Base-by-base conservation (phyloP, 2,329 filamentous ascomycete genomes). In the Botrytis porri region DNA sequence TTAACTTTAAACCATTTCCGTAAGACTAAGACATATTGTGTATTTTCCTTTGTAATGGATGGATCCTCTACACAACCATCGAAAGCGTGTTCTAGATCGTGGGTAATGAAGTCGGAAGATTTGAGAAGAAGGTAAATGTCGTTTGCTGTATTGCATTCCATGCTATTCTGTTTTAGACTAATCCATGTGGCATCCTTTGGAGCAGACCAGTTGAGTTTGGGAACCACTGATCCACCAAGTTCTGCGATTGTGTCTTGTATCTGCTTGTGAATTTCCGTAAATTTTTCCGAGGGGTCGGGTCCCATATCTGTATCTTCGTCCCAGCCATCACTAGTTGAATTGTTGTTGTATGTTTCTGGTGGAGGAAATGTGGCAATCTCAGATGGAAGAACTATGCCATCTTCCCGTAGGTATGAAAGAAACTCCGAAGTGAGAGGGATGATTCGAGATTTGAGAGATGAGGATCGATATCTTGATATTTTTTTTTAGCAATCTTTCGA, bases 101-200 rank as follows among this genome's bases (percentile, higher is more conserved):
- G 95, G 6, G 93, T 97, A 74, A 98, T 87, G 80, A 99, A 98
- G 79, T 95, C 95, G 39, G 94, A 97, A 79, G 92, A 95, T 84
- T 99, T 99, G 22, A 99, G 87, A 1, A 99, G 87, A 25, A 98
- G 87, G 80, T 98, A 99, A 62, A 99, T 89, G 79, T 99, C 96
- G 81, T 96, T 97, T 4, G 96, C 89, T 0, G 89, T 90, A 6
- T 90, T 90, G 83, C 96, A 99, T 82, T 97, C 94, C 84, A 98
- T 92, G 64, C 93, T 97, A 82, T 99, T 99, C 78, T 90, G 83
- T 86, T 95, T 81, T 83, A 83, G 90, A 83, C 88, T 89, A 82
- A 99, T 98, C 92, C 94, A 98, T 35, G 93, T 93, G 14, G 96
- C 96, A 81, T 99, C 96, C 82, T 98, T 97, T 6, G 96, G 96